Base-by-base conservation (phyloP, 441 rosid species). In the Theobroma grandiflorum region DNA sequence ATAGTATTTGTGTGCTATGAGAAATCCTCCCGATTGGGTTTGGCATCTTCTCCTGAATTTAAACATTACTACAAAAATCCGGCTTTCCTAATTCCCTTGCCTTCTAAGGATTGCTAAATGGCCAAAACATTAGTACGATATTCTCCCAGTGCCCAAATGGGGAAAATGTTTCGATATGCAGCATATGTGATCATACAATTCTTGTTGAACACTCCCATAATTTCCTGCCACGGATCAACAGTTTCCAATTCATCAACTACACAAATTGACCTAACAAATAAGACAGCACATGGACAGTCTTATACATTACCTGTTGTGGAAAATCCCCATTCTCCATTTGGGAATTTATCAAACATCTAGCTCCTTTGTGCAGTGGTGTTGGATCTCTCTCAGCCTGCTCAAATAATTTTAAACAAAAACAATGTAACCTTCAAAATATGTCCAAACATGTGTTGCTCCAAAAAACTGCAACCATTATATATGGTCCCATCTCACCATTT, bases 311-410 rank as follows among this genome's bases (percentile, higher is more conserved):
- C 93, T 91, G 43, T 77, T 86, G 91, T 6, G 92, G 95, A 78
- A 82, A 90, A 85, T 91, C 90, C 58, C 93, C 95, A 76, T 87
- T 88, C 76, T 89, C 88, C 91, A 89, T 85, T 74, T 90, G 93
- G 31, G 90, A 78, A 82, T 90, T 88, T 86, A 90, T 87, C 80
- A 91, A 83, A 70, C 64, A 81, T 78, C 85, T 85, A 33, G 93
- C 91, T 8, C 91, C 90, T 40, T 79, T 84, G 71, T 90, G 93
- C 81, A 91, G 70, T 1, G 95, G 92, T 31, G 74, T 76, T 8
- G 87, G 76, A 64, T 91, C 91, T 84, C 92, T 89, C 80, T 89
- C 81, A 35, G 88, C 91, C 93, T 90, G 85, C 58, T 47, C 80
- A 77, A 83, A 47, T 53, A 70, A 71, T 67, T 26, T 64, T n/a